These are phyloP conservation scores for Yarrowia osloensis DNA, from an alignment of 805 yeast species.

Conservation along the genomic window DNA sequence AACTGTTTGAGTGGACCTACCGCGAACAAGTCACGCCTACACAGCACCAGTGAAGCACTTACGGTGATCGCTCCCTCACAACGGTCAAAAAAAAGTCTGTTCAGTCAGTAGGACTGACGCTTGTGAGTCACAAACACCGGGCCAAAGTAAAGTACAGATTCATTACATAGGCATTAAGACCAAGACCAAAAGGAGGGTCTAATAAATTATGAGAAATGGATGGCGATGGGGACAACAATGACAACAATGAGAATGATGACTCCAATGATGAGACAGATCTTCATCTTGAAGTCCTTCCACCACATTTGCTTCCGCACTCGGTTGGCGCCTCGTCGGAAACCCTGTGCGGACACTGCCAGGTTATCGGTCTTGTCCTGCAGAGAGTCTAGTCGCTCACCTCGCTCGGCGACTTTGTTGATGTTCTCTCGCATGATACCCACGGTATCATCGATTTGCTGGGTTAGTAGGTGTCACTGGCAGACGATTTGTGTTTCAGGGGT, in stretches of 20 bases:
- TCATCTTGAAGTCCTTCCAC: slow-evolving; percentile 98
- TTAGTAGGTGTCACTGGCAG: slow-evolving; percentile 1
- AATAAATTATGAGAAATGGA: slow-evolving; percentile 29
- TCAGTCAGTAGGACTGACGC: not conserved
- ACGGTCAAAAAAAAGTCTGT: not conserved
- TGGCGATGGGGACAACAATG: slow-evolving; percentile 30
- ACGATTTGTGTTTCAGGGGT: not conserved
- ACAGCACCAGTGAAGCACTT: too few species aligned
- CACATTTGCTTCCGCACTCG: slow-evolving; percentile 98
- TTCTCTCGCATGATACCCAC: slow-evolving; percentile 98
- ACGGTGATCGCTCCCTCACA: too few species aligned
- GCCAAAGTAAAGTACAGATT: slow-evolving; percentile 24
- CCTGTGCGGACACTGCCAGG: slow-evolving; percentile 87
- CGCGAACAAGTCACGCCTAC: too few species aligned
- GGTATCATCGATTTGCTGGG: slow-evolving; percentile 84
- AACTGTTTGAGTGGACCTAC: too few species aligned
- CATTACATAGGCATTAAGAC: slow-evolving; percentile 30
- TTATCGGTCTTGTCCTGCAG: slow-evolving; percentile 92
- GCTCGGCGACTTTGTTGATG: slow-evolving; percentile 90
- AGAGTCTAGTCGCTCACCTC: slow-evolving; percentile 90
- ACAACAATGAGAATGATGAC: slow-evolving; percentile 58
- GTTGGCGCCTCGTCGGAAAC: slow-evolving; percentile 95
- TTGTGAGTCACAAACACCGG: not conserved
- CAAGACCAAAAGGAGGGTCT: slow-evolving; percentile 6
- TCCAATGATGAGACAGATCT: slow-evolving; percentile 80